Evolutionary conservation across 2,329 filamentous ascomycete genomes (phyloP).

Genomic region (Davidsoniella neocaledoniae): DNA sequence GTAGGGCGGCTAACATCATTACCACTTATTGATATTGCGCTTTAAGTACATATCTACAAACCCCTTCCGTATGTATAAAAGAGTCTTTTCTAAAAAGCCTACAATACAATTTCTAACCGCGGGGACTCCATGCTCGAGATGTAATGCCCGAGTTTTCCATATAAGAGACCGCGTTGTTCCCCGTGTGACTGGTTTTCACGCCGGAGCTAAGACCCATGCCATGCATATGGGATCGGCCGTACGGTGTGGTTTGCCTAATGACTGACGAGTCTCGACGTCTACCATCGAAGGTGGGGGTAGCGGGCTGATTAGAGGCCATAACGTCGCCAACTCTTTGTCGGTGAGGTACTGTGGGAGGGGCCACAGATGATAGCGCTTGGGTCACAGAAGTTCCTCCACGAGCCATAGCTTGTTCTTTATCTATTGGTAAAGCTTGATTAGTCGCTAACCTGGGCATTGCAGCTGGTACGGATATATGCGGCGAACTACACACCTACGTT

Average conservation of each 20-base stretch:
- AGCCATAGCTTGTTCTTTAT: conserved; percentile 17
- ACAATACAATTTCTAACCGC: too few species aligned
- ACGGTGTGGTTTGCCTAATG: neutral
- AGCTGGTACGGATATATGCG: too few species aligned
- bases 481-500: too few species aligned
- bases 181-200: conserved; percentile 10
- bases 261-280: conserved; percentile 1
- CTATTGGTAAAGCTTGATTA: neutral
- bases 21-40: too few species aligned
- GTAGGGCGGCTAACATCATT: too few species aligned
- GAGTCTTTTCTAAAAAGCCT: too few species aligned
- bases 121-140: too few species aligned
- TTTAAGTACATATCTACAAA: too few species aligned
- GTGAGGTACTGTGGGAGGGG: conserved; percentile 12
- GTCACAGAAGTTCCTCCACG: conserved; percentile 14
- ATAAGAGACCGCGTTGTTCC: too few species aligned
- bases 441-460: too few species aligned
- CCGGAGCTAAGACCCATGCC: conserved; percentile 13
- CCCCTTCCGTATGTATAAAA: too few species aligned
- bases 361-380: conserved; percentile 13
- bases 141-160: too few species aligned
- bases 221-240: neutral
- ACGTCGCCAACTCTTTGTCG: conserved; percentile 6
- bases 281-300: neutral
- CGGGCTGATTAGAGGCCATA: neutral